These are phyloP conservation scores for Venturia aucupariae DNA, from an alignment of 2,329 filamentous ascomycete species.

Conservation along the genomic window DNA sequence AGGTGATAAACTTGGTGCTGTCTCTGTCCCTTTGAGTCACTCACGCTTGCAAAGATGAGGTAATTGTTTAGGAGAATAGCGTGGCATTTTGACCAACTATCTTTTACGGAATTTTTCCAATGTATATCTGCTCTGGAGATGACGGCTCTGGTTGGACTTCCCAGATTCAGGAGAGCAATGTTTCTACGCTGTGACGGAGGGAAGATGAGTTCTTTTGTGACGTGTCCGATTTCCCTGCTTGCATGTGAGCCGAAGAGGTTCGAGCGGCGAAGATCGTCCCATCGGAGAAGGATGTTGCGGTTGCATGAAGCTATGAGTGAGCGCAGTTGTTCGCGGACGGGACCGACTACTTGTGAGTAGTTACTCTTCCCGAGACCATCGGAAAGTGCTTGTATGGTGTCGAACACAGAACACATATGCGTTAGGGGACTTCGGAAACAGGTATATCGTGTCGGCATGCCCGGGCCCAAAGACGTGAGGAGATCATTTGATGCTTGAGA, in stretches of 20 bases:
- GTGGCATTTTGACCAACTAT: slow-evolving; percentile 12
- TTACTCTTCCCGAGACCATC: not conserved
- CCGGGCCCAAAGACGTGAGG: slow-evolving; percentile 5
- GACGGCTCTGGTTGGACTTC: not conserved
- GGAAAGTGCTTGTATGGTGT: slow-evolving; percentile 9
- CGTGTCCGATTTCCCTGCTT: not conserved
- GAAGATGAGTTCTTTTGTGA: slow-evolving; percentile 7
- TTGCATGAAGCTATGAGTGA: slow-evolving; percentile 10
- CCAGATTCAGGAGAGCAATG: not conserved
- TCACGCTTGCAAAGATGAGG: not conserved
- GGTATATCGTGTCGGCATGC: slow-evolving; percentile 9
- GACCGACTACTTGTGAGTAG: not conserved
- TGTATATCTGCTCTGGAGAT: slow-evolving; percentile 8
- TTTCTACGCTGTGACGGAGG: not conserved
- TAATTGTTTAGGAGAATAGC: slow-evolving; percentile 10
- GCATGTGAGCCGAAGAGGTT: slow-evolving; percentile 9
- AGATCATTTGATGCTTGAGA: slow-evolving; percentile 7
- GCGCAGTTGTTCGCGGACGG: slow-evolving; percentile 7
- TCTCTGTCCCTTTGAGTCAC: not conserved
- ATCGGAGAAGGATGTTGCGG: slow-evolving; percentile 9
- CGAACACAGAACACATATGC: slow-evolving; percentile 6
- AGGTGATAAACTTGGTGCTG: slow-evolving; percentile 10
- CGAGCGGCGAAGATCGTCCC: slow-evolving; percentile 3
- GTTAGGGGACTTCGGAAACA: slow-evolving; percentile 12
- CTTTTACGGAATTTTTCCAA: not conserved